phyloP scores from a whole-genome alignment of 306 rosid genomes.

The Sophora flavescens region DNA sequence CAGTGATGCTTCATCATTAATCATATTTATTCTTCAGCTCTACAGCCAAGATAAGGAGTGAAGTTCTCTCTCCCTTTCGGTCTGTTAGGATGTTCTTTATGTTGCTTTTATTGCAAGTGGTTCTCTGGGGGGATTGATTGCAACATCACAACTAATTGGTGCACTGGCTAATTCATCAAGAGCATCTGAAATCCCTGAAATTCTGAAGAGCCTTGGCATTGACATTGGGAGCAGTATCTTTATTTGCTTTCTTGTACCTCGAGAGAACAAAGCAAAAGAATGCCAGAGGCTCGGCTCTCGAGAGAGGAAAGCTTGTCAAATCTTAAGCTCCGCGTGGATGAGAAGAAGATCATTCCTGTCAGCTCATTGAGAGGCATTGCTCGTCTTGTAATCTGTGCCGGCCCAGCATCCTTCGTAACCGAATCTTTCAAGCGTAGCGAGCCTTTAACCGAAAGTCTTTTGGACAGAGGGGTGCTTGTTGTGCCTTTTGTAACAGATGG shows the following conservation, averaged over 20 bases:
- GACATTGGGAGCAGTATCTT: conserved; percentile 82
- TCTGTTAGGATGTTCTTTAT: conserved; percentile 89
- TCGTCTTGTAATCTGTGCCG: conserved; percentile 90
- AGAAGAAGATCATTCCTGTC: conserved; percentile 70
- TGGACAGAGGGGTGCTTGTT: conserved; percentile 91
- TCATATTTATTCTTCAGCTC: conserved; percentile 74
- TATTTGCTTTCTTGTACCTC: conserved; percentile 78
- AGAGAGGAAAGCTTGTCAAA: conserved; percentile 87
- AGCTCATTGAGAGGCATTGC: conserved; percentile 83
- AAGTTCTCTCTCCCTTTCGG: conserved; percentile 87
- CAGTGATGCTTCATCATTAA: conserved; percentile 60
- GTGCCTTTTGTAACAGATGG: conserved; percentile 83
- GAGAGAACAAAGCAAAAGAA: conserved; percentile 85
- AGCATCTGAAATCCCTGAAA: conserved; percentile 63
- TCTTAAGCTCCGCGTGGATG: conserved; percentile 81
- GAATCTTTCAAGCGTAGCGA: conserved; percentile 80
- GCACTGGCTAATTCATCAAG: conserved; percentile 80
- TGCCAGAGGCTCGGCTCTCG: conserved; percentile 77
- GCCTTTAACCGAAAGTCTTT: conserved; percentile 76
- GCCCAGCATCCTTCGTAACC: conserved; percentile 68
- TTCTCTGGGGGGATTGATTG: conserved; percentile 74
- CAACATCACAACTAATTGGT: conserved; percentile 71
- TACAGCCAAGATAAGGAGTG: conserved; percentile 82
- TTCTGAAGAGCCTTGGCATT: conserved; percentile 74
- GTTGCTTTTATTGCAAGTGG: conserved; percentile 79